phyloP scores from a whole-genome alignment of 768 basidiomycete species.

The Multifurca ochricompacta region DNA sequence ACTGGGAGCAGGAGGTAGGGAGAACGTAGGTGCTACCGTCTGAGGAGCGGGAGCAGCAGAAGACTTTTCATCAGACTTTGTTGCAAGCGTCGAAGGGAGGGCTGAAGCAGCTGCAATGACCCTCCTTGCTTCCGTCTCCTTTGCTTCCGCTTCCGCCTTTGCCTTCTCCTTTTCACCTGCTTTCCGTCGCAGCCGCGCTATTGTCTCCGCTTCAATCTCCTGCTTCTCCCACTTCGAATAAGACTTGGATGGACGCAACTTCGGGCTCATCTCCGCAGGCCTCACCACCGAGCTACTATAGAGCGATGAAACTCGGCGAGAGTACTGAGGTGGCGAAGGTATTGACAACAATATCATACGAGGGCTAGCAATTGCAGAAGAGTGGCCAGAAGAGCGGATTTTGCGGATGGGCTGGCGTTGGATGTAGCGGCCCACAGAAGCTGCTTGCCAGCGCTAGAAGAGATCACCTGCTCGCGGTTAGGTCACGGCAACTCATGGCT shows the following conservation, averaged over 20 bases:
- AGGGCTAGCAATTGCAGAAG: conserved; percentile 37
- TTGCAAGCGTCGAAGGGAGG: neutral
- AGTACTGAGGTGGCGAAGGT: conserved; percentile 27
- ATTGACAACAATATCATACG: conserved; percentile 30
- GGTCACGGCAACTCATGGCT: neutral
- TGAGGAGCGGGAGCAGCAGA: neutral
- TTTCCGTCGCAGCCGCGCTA: conserved; percentile 59
- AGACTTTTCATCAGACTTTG: conserved; percentile 11
- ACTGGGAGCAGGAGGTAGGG: neutral
- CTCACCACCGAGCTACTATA: conserved; percentile 25
- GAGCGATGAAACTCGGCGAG: conserved; percentile 20
- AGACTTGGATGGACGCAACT: conserved; percentile 35
- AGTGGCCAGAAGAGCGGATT: conserved; percentile 38
- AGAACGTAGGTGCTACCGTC: neutral
- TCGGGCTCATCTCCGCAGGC: conserved; percentile 47
- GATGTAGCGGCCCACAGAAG: conserved; percentile 60
- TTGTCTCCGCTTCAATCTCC: conserved; percentile 72
- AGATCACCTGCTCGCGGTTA: neutral
- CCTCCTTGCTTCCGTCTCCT: conserved; percentile 29
- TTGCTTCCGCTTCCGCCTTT: conserved; percentile 16
- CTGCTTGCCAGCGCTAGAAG: conserved; percentile 44
- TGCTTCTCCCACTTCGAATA: conserved; percentile 85
- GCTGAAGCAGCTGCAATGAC: neutral
- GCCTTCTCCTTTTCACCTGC: conserved; percentile 30
- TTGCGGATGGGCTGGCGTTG: conserved; percentile 26